A percentile compares a stretch with the other conserved stretches of the same genome.
phyloP scores from a whole-genome alignment of 2,329 filamentous ascomycete species.

The Ceratocystis ficicola region DNA sequence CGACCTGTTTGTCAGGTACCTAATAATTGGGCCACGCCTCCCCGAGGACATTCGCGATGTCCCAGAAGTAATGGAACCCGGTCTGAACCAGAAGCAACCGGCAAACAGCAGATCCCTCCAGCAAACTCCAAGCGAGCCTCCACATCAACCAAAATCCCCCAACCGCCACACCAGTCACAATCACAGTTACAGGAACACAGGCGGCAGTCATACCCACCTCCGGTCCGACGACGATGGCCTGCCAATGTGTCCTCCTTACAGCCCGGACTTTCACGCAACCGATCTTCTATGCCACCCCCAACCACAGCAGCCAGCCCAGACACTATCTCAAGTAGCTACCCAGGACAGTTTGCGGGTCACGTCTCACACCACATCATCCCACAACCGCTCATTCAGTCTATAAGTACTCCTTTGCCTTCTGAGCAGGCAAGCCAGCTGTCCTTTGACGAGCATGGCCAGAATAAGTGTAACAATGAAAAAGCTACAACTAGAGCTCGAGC shows the following conservation, averaged over 20 bases:
- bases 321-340: constrained; percentile 18
- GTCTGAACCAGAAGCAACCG: not conserved
- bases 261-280: constrained; percentile 22
- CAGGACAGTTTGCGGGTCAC: constrained; percentile 20
- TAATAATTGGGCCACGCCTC: constrained; percentile 20
- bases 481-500: constrained; percentile 2
- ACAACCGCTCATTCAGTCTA: constrained; percentile 22
- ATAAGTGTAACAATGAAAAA: not conserved
- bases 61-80: constrained; percentile 16
- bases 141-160: not conserved
- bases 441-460: not conserved
- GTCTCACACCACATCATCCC: constrained; percentile 16
- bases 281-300: constrained; percentile 14
- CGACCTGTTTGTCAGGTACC: constrained; percentile 19
- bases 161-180: not conserved
- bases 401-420: constrained; percentile 2
- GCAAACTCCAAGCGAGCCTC: not conserved
- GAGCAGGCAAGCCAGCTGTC: not conserved
- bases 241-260: constrained; percentile 21
- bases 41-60: constrained; percentile 21
- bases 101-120: not conserved
- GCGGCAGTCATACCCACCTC: constrained; percentile 17
- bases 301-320: not conserved
- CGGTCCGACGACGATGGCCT: constrained; percentile 17
- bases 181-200: not conserved